Evolutionary conservation across 2,329 filamentous ascomycete species (phyloP), one percentile per base, ranked within the genome.

Genomic region (Uncinocarpus reesii): DNA sequence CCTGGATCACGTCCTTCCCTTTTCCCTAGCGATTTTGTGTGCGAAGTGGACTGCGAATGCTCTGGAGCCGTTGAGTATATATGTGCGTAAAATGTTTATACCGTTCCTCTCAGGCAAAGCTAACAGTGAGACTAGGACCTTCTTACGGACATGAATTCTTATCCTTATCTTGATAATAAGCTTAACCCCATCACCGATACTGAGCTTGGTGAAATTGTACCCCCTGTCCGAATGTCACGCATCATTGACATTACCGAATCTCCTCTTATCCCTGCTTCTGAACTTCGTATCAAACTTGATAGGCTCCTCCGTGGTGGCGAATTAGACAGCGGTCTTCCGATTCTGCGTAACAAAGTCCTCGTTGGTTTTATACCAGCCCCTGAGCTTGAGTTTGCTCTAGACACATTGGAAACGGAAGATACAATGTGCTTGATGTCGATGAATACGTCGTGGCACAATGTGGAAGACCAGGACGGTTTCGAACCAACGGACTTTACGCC

Each of bases 21-120:
- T 96, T 64, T 95, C 89, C 0, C 71, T 98, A 7, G 84, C 86
- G 0, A 87, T 98, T 28, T 73, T 96, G 3, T 88, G 94, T 23
- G 82, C 90, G n/a, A 98, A 98, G 69, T 98, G 92, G 92, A 95
- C 88, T 0, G 89, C 92, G 0, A 92, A 96, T 66, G 89, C 88
- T 2, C 79, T 98, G 44, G 92, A 98, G 65, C 92, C 90, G 13
- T 76, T 87, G 46, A 95, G 87, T 64, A 95, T 98, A 53, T 96
- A 95, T 63, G 80, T 83, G 67, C 68, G 79, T 69, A 7, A 13
- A 4, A 26, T 2, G 8, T 2, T n/a, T n/a, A 26, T 6, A 29
- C 41, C 6, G 34, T 15, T 16, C n/a, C 16, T 18, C 24, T 24
- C 7, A 15, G 2, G 47, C 23, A 21, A 3, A 3, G 47, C 57